phyloP scores from a whole-genome alignment of 2,329 filamentous ascomycete genomes.

The Blastomyces parvus region DNA sequence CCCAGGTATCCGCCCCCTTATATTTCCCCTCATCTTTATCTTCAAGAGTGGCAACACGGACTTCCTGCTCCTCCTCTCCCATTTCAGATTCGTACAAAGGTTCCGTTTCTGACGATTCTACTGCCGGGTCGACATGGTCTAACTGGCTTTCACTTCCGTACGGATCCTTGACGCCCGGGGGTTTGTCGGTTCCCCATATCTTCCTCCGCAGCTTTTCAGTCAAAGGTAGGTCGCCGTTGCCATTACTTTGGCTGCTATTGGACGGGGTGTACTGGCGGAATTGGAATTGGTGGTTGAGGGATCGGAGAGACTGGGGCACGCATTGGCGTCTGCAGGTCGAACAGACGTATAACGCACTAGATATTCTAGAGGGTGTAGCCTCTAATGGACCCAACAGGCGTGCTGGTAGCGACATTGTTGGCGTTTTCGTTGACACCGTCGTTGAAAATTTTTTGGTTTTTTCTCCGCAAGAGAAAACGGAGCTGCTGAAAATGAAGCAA shows the following conservation, averaged over 20 bases:
- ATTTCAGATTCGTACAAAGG: neutral
- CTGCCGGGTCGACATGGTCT: slow-evolving; percentile 22
- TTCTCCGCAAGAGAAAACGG: neutral
- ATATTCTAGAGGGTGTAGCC: slow-evolving; percentile 22
- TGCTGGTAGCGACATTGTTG: slow-evolving; percentile 31
- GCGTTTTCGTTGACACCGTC: slow-evolving; percentile 9
- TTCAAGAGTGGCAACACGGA: slow-evolving; percentile 7
- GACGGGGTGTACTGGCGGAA: slow-evolving; percentile 18
- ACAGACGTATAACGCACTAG: slow-evolving; percentile 30
- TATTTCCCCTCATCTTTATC: slow-evolving; percentile 28
- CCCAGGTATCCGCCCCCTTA: slow-evolving; percentile 41
- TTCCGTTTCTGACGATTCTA: slow-evolving; percentile 14
- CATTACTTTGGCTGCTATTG: neutral
- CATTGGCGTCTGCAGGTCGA: slow-evolving; percentile 33
- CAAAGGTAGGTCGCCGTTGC: slow-evolving; percentile 24
- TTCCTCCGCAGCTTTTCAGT: slow-evolving; percentile 40
- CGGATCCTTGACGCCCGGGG: slow-evolving; percentile 41
- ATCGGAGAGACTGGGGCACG: slow-evolving; percentile 24
- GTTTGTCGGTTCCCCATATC: slow-evolving; percentile 43
- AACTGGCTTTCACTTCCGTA: slow-evolving; percentile 35
- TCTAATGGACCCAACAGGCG: slow-evolving; percentile 30
- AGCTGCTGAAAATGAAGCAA: neutral
- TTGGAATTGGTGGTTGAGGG: slow-evolving; percentile 21
- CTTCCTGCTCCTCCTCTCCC: neutral
- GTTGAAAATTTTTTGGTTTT: neutral